Evolutionary conservation across 192 early-diverging fungal species (phyloP).

Genomic region (Coemansia sp.): DNA sequence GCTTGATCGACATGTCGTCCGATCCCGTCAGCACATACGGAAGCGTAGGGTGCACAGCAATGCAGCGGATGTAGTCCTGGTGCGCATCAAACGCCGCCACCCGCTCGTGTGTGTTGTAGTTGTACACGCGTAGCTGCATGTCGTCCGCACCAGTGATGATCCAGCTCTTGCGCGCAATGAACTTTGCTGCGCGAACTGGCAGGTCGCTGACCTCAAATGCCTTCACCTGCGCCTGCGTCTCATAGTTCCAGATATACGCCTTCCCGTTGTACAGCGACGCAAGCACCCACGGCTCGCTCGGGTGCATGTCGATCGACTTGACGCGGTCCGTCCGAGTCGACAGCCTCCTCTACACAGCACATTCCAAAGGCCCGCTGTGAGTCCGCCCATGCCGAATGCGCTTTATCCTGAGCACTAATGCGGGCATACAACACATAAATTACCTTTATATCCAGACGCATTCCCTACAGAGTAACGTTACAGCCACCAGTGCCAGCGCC

Average conservation of each 20-base stretch:
- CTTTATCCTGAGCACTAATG: too few relatives aligned
- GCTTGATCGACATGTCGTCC: constrained; percentile 94
- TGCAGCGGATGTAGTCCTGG: constrained; percentile 90
- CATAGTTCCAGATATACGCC: constrained; percentile 97
- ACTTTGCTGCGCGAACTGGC: constrained; percentile 96
- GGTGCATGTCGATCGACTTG: constrained; percentile 97
- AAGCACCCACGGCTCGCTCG: constrained; percentile 97
- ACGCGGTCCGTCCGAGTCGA: constrained; percentile 81
- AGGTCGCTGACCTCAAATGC: constrained; percentile 94
- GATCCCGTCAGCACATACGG: constrained; percentile 89
- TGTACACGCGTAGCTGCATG: constrained; percentile 95
- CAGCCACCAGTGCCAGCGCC: not conserved
- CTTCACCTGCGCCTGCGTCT: constrained; percentile 92
- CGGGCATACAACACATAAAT: constrained; percentile 14
- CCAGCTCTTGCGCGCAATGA: constrained; percentile 97
- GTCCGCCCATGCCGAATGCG: too few relatives aligned
- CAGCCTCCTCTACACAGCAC: constrained; percentile 51
- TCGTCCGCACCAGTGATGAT: constrained; percentile 95
- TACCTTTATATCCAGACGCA: constrained; percentile 56
- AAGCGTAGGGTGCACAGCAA: constrained; percentile 96
- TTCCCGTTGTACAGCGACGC: constrained; percentile 94
- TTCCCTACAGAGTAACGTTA: constrained; percentile 32
- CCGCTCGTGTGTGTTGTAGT: constrained; percentile 99
- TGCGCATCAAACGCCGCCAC: constrained; percentile 94
- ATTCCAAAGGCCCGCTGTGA: not conserved